These are phyloP conservation scores for Cinchona pubescens DNA, from an alignment of 257 asterid species.

Conservation along the genomic window DNA sequence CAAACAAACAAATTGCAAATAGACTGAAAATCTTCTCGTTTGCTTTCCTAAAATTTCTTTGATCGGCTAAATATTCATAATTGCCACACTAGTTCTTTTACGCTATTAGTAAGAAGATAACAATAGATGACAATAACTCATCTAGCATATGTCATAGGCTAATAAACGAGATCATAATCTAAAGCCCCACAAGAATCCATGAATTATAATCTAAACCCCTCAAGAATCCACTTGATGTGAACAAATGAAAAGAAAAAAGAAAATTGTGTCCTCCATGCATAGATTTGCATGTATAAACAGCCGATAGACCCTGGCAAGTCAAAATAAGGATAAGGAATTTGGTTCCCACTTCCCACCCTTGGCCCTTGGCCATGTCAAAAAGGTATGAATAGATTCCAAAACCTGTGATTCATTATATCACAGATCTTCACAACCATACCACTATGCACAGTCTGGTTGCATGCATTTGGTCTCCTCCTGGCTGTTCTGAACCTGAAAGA, in stretches of 20 bases:
- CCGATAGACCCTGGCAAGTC: not conserved
- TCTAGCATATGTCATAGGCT: too few relatives aligned
- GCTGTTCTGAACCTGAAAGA: not conserved
- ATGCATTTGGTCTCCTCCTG: conserved; percentile 13
- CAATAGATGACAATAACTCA: too few relatives aligned
- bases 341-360: too few relatives aligned
- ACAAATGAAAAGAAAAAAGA: too few relatives aligned
- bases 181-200: not conserved
- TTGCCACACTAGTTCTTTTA: not conserved
- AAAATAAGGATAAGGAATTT: not conserved
- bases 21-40: not conserved
- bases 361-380: not conserved
- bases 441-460: conserved; percentile 2
- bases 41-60: too few relatives aligned
- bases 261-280: not conserved
- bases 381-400: conserved; percentile 7
- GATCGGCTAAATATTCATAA: too few relatives aligned
- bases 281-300: not conserved
- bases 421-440: not conserved
- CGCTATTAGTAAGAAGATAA: not conserved
- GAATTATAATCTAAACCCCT: too few relatives aligned
- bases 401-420: not conserved
- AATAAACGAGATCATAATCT: not conserved
- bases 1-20: not conserved
- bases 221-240: too few relatives aligned